These are phyloP conservation scores for Albifimbria verrucaria DNA, from an alignment of 2,329 filamentous ascomycete genomes.

Conservation along the genomic window DNA sequence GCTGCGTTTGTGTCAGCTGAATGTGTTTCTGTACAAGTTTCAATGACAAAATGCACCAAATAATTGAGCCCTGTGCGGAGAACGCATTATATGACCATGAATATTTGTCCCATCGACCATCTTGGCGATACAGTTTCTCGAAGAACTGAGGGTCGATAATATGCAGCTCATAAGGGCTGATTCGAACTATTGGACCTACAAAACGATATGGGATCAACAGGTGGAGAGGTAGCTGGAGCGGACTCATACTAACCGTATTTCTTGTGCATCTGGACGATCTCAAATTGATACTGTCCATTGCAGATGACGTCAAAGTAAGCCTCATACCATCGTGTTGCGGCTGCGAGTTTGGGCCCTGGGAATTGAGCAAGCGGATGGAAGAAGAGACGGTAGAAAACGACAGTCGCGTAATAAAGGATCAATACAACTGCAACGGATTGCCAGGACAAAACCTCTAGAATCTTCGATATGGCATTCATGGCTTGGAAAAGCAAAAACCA, in stretches of 20 bases:
- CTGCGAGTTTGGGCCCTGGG: conserved; percentile 25
- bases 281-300: conserved; percentile 13
- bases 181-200: conserved; percentile 21
- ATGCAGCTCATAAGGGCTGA: conserved; percentile 16
- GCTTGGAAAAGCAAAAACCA: too few relatives aligned
- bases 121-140: conserved; percentile 10
- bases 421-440: too few relatives aligned
- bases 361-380: conserved; percentile 19
- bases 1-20: too few relatives aligned
- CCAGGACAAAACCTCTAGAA: too few relatives aligned
- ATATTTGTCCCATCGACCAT: conserved; percentile 1
- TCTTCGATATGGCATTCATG: too few relatives aligned
- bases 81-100: not conserved
- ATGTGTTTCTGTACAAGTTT: too few relatives aligned
- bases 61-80: not conserved
- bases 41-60: too few relatives aligned
- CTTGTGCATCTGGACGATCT: conserved; percentile 25
- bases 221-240: too few relatives aligned
- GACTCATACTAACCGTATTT: not conserved
- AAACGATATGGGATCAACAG: too few relatives aligned
- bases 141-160: conserved; percentile 17
- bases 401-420: too few relatives aligned
- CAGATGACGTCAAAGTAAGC: conserved; percentile 24
- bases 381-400: not conserved
- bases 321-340: conserved; percentile 23